Conservation (phyloP, 495 filamentous ascomycete genomes). For the Penicillium paradoxum region DNA sequence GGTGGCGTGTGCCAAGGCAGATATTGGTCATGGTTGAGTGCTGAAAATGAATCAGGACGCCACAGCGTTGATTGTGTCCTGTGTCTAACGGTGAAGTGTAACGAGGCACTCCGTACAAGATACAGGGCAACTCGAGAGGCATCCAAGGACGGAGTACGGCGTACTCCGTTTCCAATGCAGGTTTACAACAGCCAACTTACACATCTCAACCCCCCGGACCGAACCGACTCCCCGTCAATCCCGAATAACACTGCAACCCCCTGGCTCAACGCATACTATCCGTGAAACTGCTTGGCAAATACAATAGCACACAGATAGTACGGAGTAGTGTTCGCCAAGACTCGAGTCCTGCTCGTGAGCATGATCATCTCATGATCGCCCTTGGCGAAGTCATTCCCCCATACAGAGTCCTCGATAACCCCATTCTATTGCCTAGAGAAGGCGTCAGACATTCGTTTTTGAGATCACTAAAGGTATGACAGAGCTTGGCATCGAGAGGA, state of each 20-base stretch:
- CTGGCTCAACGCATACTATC: conserved; percentile 2
- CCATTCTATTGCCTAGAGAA: not conserved
- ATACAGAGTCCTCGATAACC: conserved; percentile 12
- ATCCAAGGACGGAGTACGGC: too few relatives aligned
- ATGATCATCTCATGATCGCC: conserved; percentile 27
- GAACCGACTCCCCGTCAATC: conserved; percentile 20
- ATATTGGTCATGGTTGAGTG: too few relatives aligned
- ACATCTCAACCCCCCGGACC: conserved; percentile 13
- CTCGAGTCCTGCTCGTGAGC: conserved; percentile 6
- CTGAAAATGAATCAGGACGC: too few relatives aligned
- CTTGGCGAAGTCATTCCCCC: conserved; percentile 17
- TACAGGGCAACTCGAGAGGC: not conserved
- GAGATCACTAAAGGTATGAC: conserved; percentile 3
- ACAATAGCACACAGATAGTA: conserved; percentile 9
- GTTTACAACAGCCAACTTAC: not conserved
- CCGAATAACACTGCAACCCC: conserved; percentile 14
- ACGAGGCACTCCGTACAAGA: not conserved
- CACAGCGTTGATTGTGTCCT: not conserved
- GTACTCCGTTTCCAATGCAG: too few relatives aligned
- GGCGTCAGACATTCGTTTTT: conserved; percentile 4
- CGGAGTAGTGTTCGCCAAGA: conserved; percentile 16
- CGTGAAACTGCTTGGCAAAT: conserved; percentile 20
- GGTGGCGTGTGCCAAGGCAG: not conserved
- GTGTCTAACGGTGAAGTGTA: not conserved
- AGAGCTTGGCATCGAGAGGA: conserved; percentile 4